Base-by-base conservation (phyloP, 2,329 filamentous ascomycete genomes). In the Talaromyces pinophilus region DNA sequence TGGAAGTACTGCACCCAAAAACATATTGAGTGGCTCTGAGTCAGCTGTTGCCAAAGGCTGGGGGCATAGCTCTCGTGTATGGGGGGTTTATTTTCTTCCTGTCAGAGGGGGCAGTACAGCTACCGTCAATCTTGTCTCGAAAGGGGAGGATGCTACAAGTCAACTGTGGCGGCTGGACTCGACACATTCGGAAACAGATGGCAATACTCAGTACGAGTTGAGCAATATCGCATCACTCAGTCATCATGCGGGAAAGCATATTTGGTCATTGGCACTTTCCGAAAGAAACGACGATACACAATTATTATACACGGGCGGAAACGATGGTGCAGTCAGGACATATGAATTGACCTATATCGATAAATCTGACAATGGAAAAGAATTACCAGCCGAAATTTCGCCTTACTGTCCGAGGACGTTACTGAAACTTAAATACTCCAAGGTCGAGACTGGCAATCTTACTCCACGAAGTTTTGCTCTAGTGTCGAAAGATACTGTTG, bases 31-130 rank as follows among this genome's bases (percentile, higher is more conserved):
- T 19, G 77, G 77, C 5, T 72, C 73, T 2, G 77, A 80, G 57
- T 85, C 84, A 38, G 85, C 79, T 69, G 72, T 96, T 15, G 91
- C 91, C 0, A 87, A 88, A 54, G 88, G 85, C 1, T 97, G 95
- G 90, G 94, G 91, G 0, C 95, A 99, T 77, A 80, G 86, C 2
- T 96, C 94, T 7, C 87, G 95, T 66, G 96, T 99, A 70, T 99
- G 95, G 95, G 86, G 88, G 55, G 87, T 97, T 8, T 85, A 86
- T 64, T 95, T 97, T 70, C 79, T 88, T 0, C 75, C 72, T 30
- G 33, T 55, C 6, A 59, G 54, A 28, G n/a, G 30, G 4, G 13
- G 30, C 15, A 19, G 15, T 30, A 17, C 28, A 2, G 65, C 70
- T 1, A 69, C 68, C 22, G 63, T 89, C 19, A 82, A 82, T 10